Conservation (phyloP, 139 green algal genomes). For the Ulvella scutata region DNA sequence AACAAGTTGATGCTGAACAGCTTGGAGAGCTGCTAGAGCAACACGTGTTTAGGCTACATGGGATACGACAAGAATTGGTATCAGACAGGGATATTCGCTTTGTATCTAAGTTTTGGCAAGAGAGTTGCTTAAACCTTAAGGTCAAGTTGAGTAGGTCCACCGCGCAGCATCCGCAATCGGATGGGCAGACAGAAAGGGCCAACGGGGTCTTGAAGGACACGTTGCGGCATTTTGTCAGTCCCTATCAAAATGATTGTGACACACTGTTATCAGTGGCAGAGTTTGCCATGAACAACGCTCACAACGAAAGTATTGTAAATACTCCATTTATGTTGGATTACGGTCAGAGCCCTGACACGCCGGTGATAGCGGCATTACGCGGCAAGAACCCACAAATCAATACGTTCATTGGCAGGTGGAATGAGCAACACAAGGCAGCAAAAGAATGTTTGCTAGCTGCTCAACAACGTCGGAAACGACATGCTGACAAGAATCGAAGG, state of each 20-base stretch:
- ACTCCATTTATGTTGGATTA: slow-evolving; percentile 27
- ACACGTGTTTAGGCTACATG: slow-evolving; percentile 9
- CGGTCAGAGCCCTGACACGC: slow-evolving; percentile 12
- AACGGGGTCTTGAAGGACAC: not conserved
- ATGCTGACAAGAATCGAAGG: not conserved
- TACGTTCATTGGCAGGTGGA: not conserved
- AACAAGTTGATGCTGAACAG: not conserved
- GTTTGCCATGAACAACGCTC: slow-evolving; percentile 1
- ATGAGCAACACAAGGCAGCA: not conserved
- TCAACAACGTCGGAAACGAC: not conserved
- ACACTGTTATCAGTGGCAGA: not conserved
- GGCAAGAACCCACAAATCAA: not conserved
- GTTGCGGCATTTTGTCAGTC: not conserved
- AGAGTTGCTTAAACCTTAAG: not conserved
- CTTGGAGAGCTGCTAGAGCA: slow-evolving; percentile 8
- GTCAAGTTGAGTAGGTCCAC: slow-evolving; percentile 8
- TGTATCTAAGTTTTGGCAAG: slow-evolving; percentile 13
- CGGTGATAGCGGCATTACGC: not conserved
- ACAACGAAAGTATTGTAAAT: slow-evolving; percentile 2
- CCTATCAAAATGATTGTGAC: slow-evolving; percentile 2
- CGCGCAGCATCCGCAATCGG: slow-evolving; percentile 8
- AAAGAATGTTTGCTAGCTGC: not conserved
- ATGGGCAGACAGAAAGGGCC: slow-evolving; percentile 9
- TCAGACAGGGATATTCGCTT: slow-evolving; percentile 16
- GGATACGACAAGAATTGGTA: slow-evolving; percentile 12